Evolutionary conservation across 2,329 filamentous ascomycete species (phyloP).

Genomic region (Colletotrichum tofieldiae): DNA sequence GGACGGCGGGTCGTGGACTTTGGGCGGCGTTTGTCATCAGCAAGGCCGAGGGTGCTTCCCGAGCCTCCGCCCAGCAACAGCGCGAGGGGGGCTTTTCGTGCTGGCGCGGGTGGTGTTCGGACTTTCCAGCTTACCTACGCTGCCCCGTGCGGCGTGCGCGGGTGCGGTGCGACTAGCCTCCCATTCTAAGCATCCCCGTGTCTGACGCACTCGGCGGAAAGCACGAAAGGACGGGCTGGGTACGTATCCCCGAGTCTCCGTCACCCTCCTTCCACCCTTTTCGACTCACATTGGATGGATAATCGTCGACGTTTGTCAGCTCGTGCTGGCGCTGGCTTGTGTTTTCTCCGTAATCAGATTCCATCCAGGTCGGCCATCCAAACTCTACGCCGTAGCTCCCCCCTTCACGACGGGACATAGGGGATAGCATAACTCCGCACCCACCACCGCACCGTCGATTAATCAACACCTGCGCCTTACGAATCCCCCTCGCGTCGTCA

Average conservation of each 20-base stretch:
- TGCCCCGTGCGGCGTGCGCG: slow-evolving; percentile 1
- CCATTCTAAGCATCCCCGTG: neutral
- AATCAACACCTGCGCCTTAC: slow-evolving; percentile 11
- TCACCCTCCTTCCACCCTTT: neutral
- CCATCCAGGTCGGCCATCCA: slow-evolving; percentile 29
- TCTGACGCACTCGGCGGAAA: slow-evolving; percentile 40
- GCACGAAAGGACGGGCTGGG: neutral
- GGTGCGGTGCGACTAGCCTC: neutral
- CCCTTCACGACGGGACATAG: slow-evolving; percentile 22
- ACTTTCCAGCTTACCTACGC: slow-evolving; percentile 41
- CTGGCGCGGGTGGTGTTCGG: slow-evolving; percentile 30
- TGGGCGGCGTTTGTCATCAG: slow-evolving; percentile 42
- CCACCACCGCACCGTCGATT: slow-evolving; percentile 24
- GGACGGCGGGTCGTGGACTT: slow-evolving; percentile 31
- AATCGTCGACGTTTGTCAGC: slow-evolving; percentile 39
- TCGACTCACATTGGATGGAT: slow-evolving; percentile 15
- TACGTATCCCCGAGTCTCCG: slow-evolving; percentile 27
- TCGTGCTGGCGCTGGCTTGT: slow-evolving; percentile 14
- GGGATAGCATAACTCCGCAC: slow-evolving; percentile 39
- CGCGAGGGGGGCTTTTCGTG: too few species aligned
- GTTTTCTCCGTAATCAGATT: slow-evolving; percentile 33
- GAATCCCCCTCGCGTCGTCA: slow-evolving; percentile 7
- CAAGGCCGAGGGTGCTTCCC: slow-evolving; percentile 36
- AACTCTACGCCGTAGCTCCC: slow-evolving; percentile 17
- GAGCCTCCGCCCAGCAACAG: slow-evolving; percentile 34